phyloP scores from a whole-genome alignment of 805 yeast genomes.

The Yamadazyma laniorum region DNA sequence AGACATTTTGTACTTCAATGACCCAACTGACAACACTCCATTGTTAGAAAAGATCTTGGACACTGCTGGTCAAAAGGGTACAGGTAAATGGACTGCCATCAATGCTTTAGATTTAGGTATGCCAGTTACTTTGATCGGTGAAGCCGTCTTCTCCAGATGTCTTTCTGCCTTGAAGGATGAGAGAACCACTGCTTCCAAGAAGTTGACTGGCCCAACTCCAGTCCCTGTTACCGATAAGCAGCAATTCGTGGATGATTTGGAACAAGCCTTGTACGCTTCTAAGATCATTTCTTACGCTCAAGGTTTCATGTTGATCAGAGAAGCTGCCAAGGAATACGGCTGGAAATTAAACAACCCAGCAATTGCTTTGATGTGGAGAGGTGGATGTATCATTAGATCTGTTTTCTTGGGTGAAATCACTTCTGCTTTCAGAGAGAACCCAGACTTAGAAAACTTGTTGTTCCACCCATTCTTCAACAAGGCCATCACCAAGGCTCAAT shows the following conservation, averaged over 20 bases:
- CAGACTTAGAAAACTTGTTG: slow-evolving; percentile 90
- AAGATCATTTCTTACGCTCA: slow-evolving; percentile 98
- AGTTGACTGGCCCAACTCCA: slow-evolving; percentile 72
- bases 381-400: slow-evolving; percentile 99
- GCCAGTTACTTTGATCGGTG: slow-evolving; percentile 98
- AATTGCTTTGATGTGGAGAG: slow-evolving; percentile 99
- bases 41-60: slow-evolving; percentile 95
- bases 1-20: slow-evolving; percentile 87
- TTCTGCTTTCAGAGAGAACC: slow-evolving; percentile 89
- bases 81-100: slow-evolving; percentile 99
- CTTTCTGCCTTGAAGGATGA: slow-evolving; percentile 89
- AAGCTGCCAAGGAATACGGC: slow-evolving; percentile 94
- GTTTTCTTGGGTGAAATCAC: slow-evolving; percentile 97
- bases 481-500: slow-evolving; percentile 91
- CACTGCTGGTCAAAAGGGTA: slow-evolving; percentile 98
- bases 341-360: slow-evolving; percentile 98
- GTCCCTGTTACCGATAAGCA: slow-evolving; percentile 67
- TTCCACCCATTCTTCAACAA: slow-evolving; percentile 92
- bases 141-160: slow-evolving; percentile 97
- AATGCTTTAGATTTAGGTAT: slow-evolving; percentile 96
- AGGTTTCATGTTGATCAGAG: slow-evolving; percentile 99
- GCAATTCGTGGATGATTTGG: slow-evolving; percentile 86
- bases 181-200: slow-evolving; percentile 80
- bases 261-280: slow-evolving; percentile 98
- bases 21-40: slow-evolving; percentile 82